phyloP scores from a whole-genome alignment of 208 protist genomes.

The Crithidia acanthocephali region DNA sequence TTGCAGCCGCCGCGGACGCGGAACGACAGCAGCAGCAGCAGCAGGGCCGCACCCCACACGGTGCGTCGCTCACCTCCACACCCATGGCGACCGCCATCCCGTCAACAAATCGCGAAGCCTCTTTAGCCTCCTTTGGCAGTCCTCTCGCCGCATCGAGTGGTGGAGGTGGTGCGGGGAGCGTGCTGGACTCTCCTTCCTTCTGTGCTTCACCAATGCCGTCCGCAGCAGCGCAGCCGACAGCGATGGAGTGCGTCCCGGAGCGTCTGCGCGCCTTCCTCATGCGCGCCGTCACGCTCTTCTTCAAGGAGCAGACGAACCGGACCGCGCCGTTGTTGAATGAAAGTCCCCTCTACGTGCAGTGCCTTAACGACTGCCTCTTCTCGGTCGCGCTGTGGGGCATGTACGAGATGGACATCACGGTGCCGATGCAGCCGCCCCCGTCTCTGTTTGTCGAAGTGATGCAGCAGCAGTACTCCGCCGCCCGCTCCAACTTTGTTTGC shows the following conservation, averaged over 20 bases:
- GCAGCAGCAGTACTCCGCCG: conserved; percentile 25
- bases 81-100: conserved; percentile 5
- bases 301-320: conserved; percentile 16
- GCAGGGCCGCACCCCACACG: not conserved
- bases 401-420: conserved; percentile 33
- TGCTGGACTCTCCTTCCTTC: not conserved
- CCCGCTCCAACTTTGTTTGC: conserved; percentile 9
- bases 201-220: not conserved
- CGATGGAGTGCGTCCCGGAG: conserved; percentile 19
- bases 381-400: conserved; percentile 38
- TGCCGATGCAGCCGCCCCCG: conserved; percentile 33
- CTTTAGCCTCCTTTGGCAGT: not conserved
- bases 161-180: not conserved
- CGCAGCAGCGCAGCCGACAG: not conserved
- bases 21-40: conserved; percentile 22
- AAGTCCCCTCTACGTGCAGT: conserved; percentile 34
- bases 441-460: conserved; percentile 25
- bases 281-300: conserved; percentile 30
- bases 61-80: conserved; percentile 11
- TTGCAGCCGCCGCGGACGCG: conserved; percentile 16
- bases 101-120: not conserved
- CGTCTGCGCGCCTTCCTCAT: conserved; percentile 33
- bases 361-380: conserved; percentile 36
- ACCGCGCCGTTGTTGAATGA: not conserved
- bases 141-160: not conserved